Conservation (phyloP, 2,329 filamentous ascomycete species). For the Pyrenochaeta sp. region DNA sequence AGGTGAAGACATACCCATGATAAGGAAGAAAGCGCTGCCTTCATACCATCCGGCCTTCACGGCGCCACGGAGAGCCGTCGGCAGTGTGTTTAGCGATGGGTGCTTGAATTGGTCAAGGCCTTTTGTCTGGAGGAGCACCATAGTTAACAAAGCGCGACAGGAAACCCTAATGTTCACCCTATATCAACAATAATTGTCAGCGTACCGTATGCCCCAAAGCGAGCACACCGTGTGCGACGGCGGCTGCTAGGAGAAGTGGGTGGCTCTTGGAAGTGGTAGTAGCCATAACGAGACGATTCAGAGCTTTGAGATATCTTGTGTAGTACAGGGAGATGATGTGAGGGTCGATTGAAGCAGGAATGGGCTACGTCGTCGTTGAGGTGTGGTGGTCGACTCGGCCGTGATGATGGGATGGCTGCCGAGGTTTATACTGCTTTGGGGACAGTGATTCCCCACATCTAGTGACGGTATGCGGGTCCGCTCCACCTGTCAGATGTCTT, state of each 20-base stretch:
- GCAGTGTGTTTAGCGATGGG: constrained; percentile 38
- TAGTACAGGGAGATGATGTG: not conserved
- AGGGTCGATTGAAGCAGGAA: not conserved
- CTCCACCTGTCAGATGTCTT: no score
- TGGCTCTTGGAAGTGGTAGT: constrained; percentile 25
- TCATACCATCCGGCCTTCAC: constrained; percentile 48
- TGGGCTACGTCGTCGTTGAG: constrained; percentile 1
- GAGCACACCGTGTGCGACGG: constrained; percentile 38
- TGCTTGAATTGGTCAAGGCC: constrained; percentile 46
- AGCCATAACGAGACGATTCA: constrained; percentile 16
- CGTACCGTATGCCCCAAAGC: constrained; percentile 44
- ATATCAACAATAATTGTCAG: not conserved
- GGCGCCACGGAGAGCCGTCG: constrained; percentile 34
- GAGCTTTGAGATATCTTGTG: not conserved
- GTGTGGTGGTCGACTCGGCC: not conserved
- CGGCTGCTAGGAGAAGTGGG: constrained; percentile 38
- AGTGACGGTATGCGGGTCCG: constrained; percentile 14
- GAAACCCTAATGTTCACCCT: no score
- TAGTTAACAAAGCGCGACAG: no score
- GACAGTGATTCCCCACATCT: constrained; percentile 10
- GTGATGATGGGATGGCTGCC: not conserved
- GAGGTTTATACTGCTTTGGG: constrained; percentile 7
- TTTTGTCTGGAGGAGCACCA: constrained; percentile 38
- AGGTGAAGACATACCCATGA: constrained; percentile 33
- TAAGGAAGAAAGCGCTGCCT: constrained; percentile 45